These are phyloP conservation scores for Peniophora sp. DNA, from an alignment of 1,284 basidiomycete genomes.

Conservation along the genomic window DNA sequence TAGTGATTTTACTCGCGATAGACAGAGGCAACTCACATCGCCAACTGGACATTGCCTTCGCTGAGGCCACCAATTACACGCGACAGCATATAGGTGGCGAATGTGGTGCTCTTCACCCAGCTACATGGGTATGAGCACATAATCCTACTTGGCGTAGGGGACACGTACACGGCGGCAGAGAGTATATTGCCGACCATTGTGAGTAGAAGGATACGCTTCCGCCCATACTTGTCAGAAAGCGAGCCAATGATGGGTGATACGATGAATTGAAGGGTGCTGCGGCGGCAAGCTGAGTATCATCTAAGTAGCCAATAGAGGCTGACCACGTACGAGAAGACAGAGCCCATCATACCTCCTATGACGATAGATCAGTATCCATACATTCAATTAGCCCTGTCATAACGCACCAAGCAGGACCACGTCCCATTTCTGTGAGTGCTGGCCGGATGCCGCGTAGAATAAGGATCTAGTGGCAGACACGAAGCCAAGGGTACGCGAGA, in stretches of 20 bases:
- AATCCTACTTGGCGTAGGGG: no score
- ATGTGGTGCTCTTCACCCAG: conserved; percentile 84
- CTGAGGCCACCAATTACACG: conserved; percentile 83
- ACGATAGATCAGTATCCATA: conserved; percentile 9
- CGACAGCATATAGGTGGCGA: conserved; percentile 82
- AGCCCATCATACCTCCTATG: conserved; percentile 79
- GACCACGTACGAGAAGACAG: conserved; percentile 72
- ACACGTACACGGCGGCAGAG: conserved; percentile 70
- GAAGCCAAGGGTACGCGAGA: conserved; percentile 57
- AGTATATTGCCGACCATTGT: conserved; percentile 91
- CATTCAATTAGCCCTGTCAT: neutral
- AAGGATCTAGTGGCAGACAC: conserved; percentile 57
- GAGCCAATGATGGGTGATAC: conserved; percentile 80
- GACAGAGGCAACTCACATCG: conserved; percentile 45
- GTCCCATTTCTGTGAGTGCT: conserved; percentile 70
- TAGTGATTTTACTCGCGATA: conserved; percentile 3
- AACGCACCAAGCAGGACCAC: conserved; percentile 66
- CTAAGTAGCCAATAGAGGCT: neutral
- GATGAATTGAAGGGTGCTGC: conserved; percentile 77
- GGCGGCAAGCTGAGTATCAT: conserved; percentile 5
- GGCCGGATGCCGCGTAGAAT: conserved; percentile 44
- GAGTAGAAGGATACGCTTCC: conserved; percentile 70
- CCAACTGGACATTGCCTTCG: conserved; percentile 81
- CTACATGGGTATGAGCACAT: conserved; percentile 26
- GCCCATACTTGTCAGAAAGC: conserved; percentile 79